A percentile compares a stretch with the other conserved stretches of the same genome.
These are phyloP conservation scores for Dictyostelium capitatum DNA, from an alignment of 78 protist species.

Conservation along the genomic window DNA sequence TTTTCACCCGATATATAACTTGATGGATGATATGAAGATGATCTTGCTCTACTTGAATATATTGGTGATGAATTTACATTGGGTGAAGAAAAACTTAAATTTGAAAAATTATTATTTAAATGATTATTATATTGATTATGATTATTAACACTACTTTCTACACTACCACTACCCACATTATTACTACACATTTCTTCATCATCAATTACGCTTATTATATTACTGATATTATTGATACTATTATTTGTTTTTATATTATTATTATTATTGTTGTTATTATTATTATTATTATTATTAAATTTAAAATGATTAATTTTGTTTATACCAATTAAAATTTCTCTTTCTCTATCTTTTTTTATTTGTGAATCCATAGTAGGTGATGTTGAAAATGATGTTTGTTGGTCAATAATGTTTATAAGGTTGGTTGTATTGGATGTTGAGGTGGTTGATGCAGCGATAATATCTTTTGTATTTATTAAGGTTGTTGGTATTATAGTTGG, in stretches of 20 bases:
- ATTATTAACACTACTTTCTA: background rate
- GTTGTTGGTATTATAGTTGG: slow-evolving; percentile 11
- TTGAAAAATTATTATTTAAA: slow-evolving; percentile 13
- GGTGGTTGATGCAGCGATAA: background rate
- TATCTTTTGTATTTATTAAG: background rate
- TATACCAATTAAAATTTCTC: slow-evolving; percentile 69
- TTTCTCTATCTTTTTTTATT: slow-evolving; percentile 28
- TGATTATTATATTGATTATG: background rate
- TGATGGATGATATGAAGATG: slow-evolving; percentile 70
- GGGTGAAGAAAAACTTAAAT: slow-evolving; percentile 58
- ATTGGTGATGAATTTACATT: slow-evolving; percentile 72
- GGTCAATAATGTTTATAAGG: background rate
- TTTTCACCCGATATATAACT: background rate
- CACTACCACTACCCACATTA: background rate
- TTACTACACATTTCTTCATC: background rate
- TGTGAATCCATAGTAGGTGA: background rate
- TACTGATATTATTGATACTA: slow-evolving; percentile 36
- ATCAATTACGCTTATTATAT: background rate
- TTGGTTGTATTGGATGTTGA: background rate
- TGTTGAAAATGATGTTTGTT: background rate
- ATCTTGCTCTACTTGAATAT: slow-evolving; percentile 64
- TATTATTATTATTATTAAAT: slow-evolving; percentile 13
- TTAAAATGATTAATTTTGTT: slow-evolving; percentile 36
- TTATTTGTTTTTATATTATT: slow-evolving; percentile 22
- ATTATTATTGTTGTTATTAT: background rate